Evolutionary conservation across 768 basidiomycete species (phyloP).

Genomic region (Mycena amicta): DNA sequence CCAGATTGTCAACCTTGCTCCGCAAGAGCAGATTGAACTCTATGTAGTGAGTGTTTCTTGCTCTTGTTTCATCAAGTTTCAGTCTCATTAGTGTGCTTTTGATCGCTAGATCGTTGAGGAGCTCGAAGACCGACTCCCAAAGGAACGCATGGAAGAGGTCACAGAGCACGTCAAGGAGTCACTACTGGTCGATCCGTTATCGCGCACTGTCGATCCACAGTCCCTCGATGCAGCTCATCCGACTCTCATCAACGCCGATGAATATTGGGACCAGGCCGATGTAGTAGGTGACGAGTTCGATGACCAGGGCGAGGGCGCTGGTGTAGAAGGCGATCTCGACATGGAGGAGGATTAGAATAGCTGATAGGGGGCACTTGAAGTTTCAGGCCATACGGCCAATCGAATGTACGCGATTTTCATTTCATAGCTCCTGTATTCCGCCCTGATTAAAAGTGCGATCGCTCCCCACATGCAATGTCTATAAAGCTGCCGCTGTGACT

Average conservation of each 20-base stretch:
- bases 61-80: background rate
- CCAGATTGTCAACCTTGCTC: constrained; percentile 88
- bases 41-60: constrained; percentile 86
- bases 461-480: background rate
- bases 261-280: constrained; percentile 38
- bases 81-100: background rate
- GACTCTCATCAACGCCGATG: constrained; percentile 7
- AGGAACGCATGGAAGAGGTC: constrained; percentile 65
- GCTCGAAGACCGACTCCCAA: constrained; percentile 76
- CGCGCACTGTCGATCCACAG: background rate
- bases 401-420: background rate
- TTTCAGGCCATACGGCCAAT: background rate
- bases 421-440: background rate
- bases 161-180: constrained; percentile 57
- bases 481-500: background rate
- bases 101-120: constrained; percentile 85
- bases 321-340: constrained; percentile 73
- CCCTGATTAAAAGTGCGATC: background rate
- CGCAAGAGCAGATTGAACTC: constrained; percentile 79
- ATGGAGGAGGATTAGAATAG: constrained; percentile 55
- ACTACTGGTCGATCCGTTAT: constrained; percentile 24
- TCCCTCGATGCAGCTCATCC: background rate
- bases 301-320: constrained; percentile 65
- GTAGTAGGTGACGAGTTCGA: constrained; percentile 62
- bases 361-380: background rate